phyloP scores from a whole-genome alignment of 345 rosid species.

The Anacardium occidentale region DNA sequence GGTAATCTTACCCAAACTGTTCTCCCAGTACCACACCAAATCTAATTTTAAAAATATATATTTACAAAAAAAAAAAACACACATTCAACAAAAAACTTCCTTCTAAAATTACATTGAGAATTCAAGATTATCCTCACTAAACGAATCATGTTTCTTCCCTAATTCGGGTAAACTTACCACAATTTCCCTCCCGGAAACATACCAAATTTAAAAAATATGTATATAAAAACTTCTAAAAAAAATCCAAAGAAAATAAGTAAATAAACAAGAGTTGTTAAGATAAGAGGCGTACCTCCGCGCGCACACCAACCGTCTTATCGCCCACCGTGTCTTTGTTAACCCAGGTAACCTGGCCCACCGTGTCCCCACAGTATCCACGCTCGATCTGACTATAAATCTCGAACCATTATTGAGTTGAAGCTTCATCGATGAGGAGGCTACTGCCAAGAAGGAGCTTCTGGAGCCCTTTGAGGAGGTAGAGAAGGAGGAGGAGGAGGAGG shows the following conservation, averaged over 20 bases:
- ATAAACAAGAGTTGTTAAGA: neutral
- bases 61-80: no score
- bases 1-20: no score
- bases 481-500: no score
- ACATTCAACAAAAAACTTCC: no score
- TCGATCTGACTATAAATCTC: constrained; percentile 44
- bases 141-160: no score
- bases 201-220: no score
- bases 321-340: constrained; percentile 80
- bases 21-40: no score
- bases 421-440: neutral
- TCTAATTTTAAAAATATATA: no score
- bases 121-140: no score
- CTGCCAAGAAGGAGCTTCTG: constrained; percentile 2
- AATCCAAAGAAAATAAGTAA: neutral
- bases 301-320: constrained; percentile 86
- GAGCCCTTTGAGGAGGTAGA: constrained; percentile 1
- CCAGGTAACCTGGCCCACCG: constrained; percentile 81
- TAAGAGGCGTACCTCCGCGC: constrained; percentile 63
- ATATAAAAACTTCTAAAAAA: neutral
- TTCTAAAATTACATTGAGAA: no score
- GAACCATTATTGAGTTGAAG: constrained; percentile 10
- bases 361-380: constrained; percentile 62
- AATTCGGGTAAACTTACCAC: no score
- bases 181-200: no score